Conservation (phyloP, 805 yeast genomes). For the Lachancea nothofagi region DNA sequence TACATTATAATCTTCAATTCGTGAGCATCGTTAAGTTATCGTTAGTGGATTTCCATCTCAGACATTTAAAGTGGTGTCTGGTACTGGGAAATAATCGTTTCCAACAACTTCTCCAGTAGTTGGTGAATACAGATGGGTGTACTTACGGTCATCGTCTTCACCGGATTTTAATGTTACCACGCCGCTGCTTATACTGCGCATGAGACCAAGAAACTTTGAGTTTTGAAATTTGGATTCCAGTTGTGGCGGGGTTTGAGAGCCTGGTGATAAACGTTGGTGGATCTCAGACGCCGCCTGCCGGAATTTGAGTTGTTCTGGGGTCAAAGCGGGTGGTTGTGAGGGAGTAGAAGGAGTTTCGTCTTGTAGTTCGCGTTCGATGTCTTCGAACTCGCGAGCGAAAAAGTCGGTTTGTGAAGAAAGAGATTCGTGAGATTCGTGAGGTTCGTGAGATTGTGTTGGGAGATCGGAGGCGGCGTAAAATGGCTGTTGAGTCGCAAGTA, state of each 20-base stretch:
- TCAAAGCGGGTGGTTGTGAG: slow-evolving; percentile 5
- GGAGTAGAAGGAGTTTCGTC: slow-evolving; percentile 1
- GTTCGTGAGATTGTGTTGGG: slow-evolving; percentile 1
- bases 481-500: background rate
- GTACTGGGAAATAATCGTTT: slow-evolving; percentile 24
- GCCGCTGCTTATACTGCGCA: slow-evolving; percentile 30
- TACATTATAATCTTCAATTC: background rate
- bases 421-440: too few species aligned
- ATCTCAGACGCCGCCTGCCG: slow-evolving; percentile 25
- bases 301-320: slow-evolving; percentile 23
- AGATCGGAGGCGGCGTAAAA: slow-evolving; percentile 9
- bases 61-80: slow-evolving; percentile 12
- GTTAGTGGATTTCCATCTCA: background rate
- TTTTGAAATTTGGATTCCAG: slow-evolving; percentile 20
- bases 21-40: slow-evolving; percentile 2
- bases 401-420: too few species aligned
- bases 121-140: slow-evolving; percentile 23
- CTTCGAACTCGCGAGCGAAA: slow-evolving; percentile 22
- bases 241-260: slow-evolving; percentile 15
- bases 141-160: slow-evolving; percentile 11
- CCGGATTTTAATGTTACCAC: slow-evolving; percentile 23
- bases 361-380: slow-evolving; percentile 22
- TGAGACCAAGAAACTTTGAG: slow-evolving; percentile 28
- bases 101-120: slow-evolving; percentile 25
- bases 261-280: slow-evolving; percentile 12